A percentile compares a stretch with the other conserved stretches of the same genome.
phyloP scores from a whole-genome alignment of 108 stramenopile species.

The Tribonema minus region DNA sequence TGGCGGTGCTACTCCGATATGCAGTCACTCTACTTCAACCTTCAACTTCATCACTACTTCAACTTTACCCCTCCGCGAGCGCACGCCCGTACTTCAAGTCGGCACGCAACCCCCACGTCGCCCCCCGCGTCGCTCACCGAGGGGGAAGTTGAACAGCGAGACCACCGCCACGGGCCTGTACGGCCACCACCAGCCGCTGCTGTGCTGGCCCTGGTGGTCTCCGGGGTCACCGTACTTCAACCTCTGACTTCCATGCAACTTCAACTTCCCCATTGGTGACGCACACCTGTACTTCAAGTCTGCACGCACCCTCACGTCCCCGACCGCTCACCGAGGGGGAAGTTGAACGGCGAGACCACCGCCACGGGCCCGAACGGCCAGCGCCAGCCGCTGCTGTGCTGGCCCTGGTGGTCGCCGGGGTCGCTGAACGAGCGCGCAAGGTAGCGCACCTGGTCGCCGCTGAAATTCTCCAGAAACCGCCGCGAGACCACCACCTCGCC shows the following conservation, averaged over 20 bases:
- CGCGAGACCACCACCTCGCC: slow-evolving; percentile 68
- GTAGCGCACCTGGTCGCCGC: slow-evolving; percentile 78
- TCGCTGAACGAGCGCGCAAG: slow-evolving; percentile 44
- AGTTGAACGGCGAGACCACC: slow-evolving; percentile 88
- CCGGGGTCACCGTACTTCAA: too few relatives aligned
- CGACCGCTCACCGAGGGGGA: slow-evolving; percentile 49
- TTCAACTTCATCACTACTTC: too few relatives aligned
- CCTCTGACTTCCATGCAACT: too few relatives aligned
- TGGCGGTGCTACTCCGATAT: too few relatives aligned
- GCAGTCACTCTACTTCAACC: too few relatives aligned
- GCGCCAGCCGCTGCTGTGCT: slow-evolving; percentile 82
- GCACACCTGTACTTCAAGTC: too few relatives aligned
- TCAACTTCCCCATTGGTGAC: too few relatives aligned
- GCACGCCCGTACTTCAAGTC: too few relatives aligned
- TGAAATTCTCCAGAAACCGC: slow-evolving; percentile 34
- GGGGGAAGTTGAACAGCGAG: slow-evolving; percentile 79
- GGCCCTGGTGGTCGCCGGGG: slow-evolving; percentile 62
- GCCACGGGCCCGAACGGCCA: slow-evolving; percentile 95
- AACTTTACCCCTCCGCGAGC: too few relatives aligned
- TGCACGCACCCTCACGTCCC: too few relatives aligned
- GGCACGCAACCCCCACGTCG: too few relatives aligned
- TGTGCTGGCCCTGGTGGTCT: slow-evolving; percentile 72
- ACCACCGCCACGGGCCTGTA: slow-evolving; percentile 89
- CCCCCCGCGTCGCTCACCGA: too few relatives aligned
- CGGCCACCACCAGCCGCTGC: slow-evolving; percentile 88